phyloP scores from a whole-genome alignment of 768 basidiomycete species.

The Auricularia cornea region DNA sequence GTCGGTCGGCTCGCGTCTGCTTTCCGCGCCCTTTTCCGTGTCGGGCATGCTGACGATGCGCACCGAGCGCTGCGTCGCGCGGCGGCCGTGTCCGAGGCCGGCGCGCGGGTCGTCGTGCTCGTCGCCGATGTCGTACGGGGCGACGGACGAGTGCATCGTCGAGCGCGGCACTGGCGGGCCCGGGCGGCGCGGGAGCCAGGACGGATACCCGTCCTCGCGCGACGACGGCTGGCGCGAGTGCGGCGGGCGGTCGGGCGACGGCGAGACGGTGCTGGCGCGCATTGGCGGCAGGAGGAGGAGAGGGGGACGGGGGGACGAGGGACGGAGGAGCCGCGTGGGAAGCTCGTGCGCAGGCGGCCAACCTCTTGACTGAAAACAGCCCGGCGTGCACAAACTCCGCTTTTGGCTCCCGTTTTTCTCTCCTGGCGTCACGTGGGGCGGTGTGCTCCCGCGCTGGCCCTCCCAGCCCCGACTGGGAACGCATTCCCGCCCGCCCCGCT shows the following conservation, averaged over 20 bases:
- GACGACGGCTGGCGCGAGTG: constrained; percentile 1
- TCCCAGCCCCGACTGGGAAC: no score
- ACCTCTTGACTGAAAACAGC: no score
- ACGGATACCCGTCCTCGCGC: constrained; percentile 46
- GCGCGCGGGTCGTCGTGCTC: constrained; percentile 7
- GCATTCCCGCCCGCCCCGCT: no score
- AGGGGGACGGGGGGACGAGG: not conserved
- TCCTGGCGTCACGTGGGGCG: no score
- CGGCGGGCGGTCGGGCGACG: constrained; percentile 4
- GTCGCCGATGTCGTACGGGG: constrained; percentile 7
- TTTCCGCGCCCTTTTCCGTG: constrained; percentile 1
- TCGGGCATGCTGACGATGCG: constrained; percentile 53
- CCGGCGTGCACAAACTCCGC: no score
- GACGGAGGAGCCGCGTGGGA: not conserved
- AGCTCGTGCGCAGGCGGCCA: not conserved
- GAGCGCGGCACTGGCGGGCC: constrained; percentile 68
- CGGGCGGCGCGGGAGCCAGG: constrained; percentile 76
- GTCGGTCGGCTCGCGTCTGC: constrained; percentile 19
- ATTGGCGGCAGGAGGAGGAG: constrained; percentile 1
- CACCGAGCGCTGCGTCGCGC: constrained; percentile 71
- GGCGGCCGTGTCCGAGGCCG: constrained; percentile 50
- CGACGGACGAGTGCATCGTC: constrained; percentile 25
- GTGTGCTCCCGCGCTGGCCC: no score
- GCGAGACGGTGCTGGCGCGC: constrained; percentile 2
- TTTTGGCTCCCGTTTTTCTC: no score